Conservation (phyloP, 2,329 filamentous ascomycete genomes). For the Diaporthe citriasiana region DNA sequence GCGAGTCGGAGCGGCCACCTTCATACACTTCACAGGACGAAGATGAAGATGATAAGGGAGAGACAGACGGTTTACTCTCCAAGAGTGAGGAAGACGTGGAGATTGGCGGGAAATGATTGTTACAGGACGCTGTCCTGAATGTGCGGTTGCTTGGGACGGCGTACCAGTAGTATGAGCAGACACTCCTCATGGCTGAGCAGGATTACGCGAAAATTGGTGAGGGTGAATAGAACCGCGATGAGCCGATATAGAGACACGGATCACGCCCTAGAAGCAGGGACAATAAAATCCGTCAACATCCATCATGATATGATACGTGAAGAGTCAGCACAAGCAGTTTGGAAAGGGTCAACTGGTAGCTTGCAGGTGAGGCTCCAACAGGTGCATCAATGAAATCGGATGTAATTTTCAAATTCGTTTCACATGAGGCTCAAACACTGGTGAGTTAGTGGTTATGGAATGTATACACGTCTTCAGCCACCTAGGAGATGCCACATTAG, state of each 20-base stretch:
- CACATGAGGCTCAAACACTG: accelerated
- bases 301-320: too few species aligned
- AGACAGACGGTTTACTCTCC: background rate
- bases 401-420: background rate
- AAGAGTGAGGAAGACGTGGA: background rate
- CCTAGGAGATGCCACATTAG: background rate
- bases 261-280: too few species aligned
- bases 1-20: background rate
- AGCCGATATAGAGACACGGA: too few species aligned
- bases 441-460: background rate
- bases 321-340: too few species aligned
- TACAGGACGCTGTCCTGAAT: background rate
- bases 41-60: background rate
- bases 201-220: too few species aligned
- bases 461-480: background rate
- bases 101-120: background rate
- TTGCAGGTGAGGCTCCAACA: too few species aligned
- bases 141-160: background rate
- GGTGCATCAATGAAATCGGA: background rate
- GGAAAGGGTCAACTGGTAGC: too few species aligned
- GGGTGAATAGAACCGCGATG: too few species aligned
- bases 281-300: too few species aligned
- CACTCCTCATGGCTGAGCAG: too few species aligned
- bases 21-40: background rate
- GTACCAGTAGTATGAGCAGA: background rate